These are phyloP conservation scores for Metschnikowia koreensis DNA, from an alignment of 805 yeast genomes.

Conservation along the genomic window DNA sequence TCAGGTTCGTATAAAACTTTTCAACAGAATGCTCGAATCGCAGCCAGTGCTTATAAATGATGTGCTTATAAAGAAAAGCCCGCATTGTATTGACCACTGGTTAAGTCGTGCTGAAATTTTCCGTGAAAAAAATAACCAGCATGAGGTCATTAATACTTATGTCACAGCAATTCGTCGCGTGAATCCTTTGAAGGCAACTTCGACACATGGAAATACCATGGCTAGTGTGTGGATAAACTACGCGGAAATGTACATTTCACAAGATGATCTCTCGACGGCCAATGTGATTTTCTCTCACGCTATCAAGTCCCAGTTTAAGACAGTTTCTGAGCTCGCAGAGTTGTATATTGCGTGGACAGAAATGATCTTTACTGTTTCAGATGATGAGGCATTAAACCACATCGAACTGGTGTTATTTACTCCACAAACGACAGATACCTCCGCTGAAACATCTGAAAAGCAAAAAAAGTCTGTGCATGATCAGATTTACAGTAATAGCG, in stretches of 20 bases:
- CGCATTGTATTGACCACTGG: constrained; percentile 69
- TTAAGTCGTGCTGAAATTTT: constrained; percentile 53
- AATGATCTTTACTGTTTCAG: constrained; percentile 50
- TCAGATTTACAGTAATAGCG: constrained; percentile 56
- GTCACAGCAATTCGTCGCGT: constrained; percentile 65
- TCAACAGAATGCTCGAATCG: constrained; percentile 55
- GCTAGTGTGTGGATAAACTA: constrained; percentile 69
- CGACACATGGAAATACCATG: constrained; percentile 32
- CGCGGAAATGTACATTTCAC: constrained; percentile 59
- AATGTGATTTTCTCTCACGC: constrained; percentile 62
- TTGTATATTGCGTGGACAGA: constrained; percentile 79
- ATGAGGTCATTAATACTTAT: constrained; percentile 47
- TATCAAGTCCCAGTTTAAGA: constrained; percentile 63
- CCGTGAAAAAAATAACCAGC: constrained; percentile 30
- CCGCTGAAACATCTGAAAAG: background rate
- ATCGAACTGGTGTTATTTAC: constrained; percentile 31
- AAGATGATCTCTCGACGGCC: constrained; percentile 57
- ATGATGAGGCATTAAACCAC: constrained; percentile 39
- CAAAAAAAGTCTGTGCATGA: constrained; percentile 39
- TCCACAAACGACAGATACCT: background rate
- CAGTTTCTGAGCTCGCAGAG: constrained; percentile 61
- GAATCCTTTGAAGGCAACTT: constrained; percentile 49
- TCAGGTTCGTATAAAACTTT: constrained; percentile 44
- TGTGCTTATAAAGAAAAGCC: constrained; percentile 59
- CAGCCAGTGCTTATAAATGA: constrained; percentile 64